Percentiles rank a stretch among this genome's conserved stretches.
Conservation (phyloP, 1,139 yeast genomes). For the Pichia sp. region DNA sequence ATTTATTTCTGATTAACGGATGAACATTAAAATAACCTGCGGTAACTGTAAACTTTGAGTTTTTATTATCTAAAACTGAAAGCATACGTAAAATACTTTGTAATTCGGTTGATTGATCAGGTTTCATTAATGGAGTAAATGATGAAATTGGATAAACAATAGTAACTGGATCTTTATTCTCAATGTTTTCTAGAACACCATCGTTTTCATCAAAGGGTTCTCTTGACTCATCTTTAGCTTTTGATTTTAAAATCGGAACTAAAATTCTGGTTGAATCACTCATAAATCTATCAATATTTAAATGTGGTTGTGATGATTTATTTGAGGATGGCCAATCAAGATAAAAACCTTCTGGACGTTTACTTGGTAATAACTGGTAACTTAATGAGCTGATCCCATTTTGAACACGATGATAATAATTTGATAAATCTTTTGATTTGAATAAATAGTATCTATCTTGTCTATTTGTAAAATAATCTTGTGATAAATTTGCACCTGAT, state of each 20-base stretch:
- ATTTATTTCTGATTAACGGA: conserved; percentile 59
- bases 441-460: conserved; percentile 89
- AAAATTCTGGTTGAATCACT: conserved; percentile 53
- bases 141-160: conserved; percentile 91
- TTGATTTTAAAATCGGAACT: conserved; percentile 45
- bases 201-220: conserved; percentile 22
- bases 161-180: conserved; percentile 39
- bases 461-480: conserved; percentile 90
- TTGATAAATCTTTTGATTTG: conserved; percentile 48
- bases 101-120: conserved; percentile 73
- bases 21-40: conserved; percentile 96
- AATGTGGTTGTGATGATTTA: conserved; percentile 64
- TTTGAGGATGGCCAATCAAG: conserved; percentile 75
- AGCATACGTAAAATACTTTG: conserved; percentile 58
- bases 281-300: conserved; percentile 51
- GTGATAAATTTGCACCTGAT: conserved; percentile 86
- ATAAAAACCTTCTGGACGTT: conserved; percentile 44
- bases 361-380: conserved; percentile 51
- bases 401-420: conserved; percentile 70
- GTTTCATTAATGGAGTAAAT: conserved; percentile 69
- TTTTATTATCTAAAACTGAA: conserved; percentile 49
- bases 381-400: conserved; percentile 61
- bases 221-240: conserved; percentile 8
- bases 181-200: conserved; percentile 39
- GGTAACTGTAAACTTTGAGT: conserved; percentile 77